phyloP scores from a whole-genome alignment of 352 stramenopile species.

The Halophytophthora polymorphica region DNA sequence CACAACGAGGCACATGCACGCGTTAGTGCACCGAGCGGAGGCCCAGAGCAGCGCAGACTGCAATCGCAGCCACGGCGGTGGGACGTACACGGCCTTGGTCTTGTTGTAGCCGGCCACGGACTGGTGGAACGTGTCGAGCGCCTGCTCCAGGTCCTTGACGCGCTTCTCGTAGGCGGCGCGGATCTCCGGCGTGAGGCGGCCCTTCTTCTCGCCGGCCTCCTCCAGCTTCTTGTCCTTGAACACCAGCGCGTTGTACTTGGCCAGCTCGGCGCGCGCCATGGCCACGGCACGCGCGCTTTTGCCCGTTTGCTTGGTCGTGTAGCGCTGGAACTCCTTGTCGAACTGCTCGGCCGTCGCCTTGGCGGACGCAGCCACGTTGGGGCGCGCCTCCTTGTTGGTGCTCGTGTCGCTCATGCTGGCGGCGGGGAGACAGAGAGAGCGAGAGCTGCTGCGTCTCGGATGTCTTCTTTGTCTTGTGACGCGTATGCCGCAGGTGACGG shows the following conservation, averaged over 20 bases:
- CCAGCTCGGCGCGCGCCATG: conserved; percentile 74
- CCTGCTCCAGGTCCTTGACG: conserved; percentile 62
- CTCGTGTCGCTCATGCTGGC: conserved; percentile 11
- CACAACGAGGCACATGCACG: neutral
- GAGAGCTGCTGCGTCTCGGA: no score
- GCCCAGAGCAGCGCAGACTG: neutral
- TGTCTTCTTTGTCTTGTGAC: no score
- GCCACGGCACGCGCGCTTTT: conserved; percentile 73
- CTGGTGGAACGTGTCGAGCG: conserved; percentile 75
- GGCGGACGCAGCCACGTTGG: conserved; percentile 20
- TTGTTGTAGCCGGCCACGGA: conserved; percentile 77
- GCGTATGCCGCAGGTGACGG: no score
- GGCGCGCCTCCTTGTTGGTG: conserved; percentile 8
- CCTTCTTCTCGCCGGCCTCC: conserved; percentile 61
- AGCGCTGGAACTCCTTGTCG: conserved; percentile 83
- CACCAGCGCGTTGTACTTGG: conserved; percentile 74
- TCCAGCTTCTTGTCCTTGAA: conserved; percentile 87
- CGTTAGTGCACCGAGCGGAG: neutral
- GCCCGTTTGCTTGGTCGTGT: conserved; percentile 74
- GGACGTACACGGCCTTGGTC: conserved; percentile 67
- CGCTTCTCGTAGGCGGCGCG: conserved; percentile 68
- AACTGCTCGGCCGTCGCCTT: conserved; percentile 70
- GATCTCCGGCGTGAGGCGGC: conserved; percentile 48
- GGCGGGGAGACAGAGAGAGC: no score
- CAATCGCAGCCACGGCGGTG: neutral